Evolutionary conservation across 768 basidiomycete species (phyloP), one percentile per base, ranked within the genome.

Genomic region (Boletus rufocinnamomeus): DNA sequence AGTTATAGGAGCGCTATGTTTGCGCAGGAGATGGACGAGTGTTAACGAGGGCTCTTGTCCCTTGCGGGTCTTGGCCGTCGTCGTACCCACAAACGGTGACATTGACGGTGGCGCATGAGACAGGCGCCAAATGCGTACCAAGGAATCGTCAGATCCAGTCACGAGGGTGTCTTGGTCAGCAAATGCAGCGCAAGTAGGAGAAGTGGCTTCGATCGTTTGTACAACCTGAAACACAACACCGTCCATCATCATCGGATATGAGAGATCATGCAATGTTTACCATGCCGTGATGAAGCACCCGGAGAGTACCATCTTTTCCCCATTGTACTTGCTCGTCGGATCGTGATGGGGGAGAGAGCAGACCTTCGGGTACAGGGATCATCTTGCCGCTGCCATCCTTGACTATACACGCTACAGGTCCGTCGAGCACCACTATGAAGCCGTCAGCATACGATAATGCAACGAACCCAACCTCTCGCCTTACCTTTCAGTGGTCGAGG

Each of bases 51-150:
- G 57, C 35, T 72, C 58, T 43, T 63, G 56, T 52, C 74, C 52
- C 30, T 67, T 66, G 41, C 59, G 66, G 35, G 32, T 30, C 60
- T 41, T 72, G 46, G 27, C 19, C 23, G 35, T 45, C 4, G 57
- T 59, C 27, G 70, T 44, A 21, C 72, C 59, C 48, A 57, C 44
- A 60, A 66, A 69, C 27, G 71, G 56, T 46, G 66, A 66, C 10
- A 43, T 10, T 17, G 64, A 45, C 23, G 44, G 45, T 57, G 56
- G 48, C 23, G 58, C 71, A 27, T 82, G 81, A 13, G 72, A 72
- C 10, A 89, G 62, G 59, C 79, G 86, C 95, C 95, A 97, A 30
- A 95, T 74, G 5, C 91, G 84, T n/a, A 97, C 84, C 11, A 86
- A 88, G 59, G 87, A 85, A 66, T 93, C 90, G 44, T 81, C 81